Evolutionary conservation across 805 yeast species (phyloP).

Genomic region (Wickerhamiella slavikovae): DNA sequence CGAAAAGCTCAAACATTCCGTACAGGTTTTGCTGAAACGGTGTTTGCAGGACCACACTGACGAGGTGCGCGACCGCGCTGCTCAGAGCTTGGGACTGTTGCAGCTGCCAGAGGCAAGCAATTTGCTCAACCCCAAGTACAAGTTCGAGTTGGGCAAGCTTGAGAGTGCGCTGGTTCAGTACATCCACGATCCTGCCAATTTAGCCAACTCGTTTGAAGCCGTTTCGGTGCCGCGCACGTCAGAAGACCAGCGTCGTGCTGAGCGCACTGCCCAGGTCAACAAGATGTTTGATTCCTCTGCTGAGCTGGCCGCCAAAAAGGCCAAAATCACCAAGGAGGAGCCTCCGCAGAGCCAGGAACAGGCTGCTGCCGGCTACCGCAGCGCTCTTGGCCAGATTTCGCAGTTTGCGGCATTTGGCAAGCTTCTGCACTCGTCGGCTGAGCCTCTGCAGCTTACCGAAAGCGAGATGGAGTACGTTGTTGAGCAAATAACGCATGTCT

Average conservation of each 20-base stretch:
- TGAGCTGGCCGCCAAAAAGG: conserved; percentile 4
- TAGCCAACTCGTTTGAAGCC: conserved; percentile 47
- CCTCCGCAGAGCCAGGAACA: conserved; percentile 6
- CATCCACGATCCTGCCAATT: conserved; percentile 28
- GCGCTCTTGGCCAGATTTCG: conserved; percentile 47
- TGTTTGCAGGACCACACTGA: conserved; percentile 81
- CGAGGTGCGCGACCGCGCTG: conserved; percentile 96
- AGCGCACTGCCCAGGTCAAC: conserved; percentile 1
- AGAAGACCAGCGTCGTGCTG: conserved; percentile 16
- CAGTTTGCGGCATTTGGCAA: conserved; percentile 58
- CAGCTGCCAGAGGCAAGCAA: conserved; percentile 21
- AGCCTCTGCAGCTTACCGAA: conserved; percentile 56
- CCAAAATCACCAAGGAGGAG: conserved; percentile 3
- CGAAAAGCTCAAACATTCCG: conserved; percentile 40
- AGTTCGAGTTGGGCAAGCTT: conserved; percentile 54
- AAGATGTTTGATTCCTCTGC: neutral
- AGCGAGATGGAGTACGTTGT: conserved; percentile 86
- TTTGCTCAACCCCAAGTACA: conserved; percentile 45
- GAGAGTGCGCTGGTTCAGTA: conserved; percentile 62
- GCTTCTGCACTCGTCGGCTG: conserved; percentile 47
- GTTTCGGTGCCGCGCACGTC: conserved; percentile 33
- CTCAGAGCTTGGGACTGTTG: conserved; percentile 50
- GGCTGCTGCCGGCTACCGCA: conserved; percentile 23
- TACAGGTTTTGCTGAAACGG: conserved; percentile 56
- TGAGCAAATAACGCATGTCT: conserved; percentile 63